Percentiles rank a stretch among this genome's conserved stretches.
phyloP scores from a whole-genome alignment of 2,329 filamentous ascomycete species.

The Penicillium aurantiogriseum region DNA sequence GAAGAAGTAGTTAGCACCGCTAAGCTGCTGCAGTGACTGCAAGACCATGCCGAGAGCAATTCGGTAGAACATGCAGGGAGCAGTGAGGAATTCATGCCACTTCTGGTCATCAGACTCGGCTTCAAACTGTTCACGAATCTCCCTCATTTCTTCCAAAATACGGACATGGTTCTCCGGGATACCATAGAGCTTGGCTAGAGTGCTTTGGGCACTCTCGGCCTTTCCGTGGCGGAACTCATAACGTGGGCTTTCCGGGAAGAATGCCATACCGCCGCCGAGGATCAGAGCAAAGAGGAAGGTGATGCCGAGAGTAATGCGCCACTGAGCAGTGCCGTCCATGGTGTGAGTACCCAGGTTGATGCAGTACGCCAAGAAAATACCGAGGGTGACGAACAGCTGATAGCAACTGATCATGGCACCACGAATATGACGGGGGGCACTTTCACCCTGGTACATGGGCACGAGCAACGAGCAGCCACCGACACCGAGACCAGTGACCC shows the following conservation, averaged over 20 bases:
- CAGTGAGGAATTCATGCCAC: constrained; percentile 46
- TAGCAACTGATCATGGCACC: constrained; percentile 49
- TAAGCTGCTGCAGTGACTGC: constrained; percentile 47
- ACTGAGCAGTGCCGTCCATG: constrained; percentile 45
- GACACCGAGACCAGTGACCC: constrained; percentile 47
- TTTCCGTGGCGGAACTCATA: constrained; percentile 58
- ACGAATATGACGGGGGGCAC: constrained; percentile 46
- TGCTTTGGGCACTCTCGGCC: constrained; percentile 51
- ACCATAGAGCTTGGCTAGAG: constrained; percentile 56
- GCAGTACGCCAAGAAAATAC: constrained; percentile 47
- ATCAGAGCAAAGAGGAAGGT: constrained; percentile 57
- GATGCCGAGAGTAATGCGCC: constrained; percentile 55
- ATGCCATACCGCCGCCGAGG: constrained; percentile 55
- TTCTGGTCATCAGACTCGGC: constrained; percentile 46
- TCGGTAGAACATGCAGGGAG: constrained; percentile 48
- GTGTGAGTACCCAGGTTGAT: constrained; percentile 47
- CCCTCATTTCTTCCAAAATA: constrained; percentile 53
- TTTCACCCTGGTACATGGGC: constrained; percentile 50
- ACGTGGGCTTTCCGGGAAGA: constrained; percentile 58
- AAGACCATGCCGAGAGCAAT: constrained; percentile 43
- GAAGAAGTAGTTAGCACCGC: constrained; percentile 49
- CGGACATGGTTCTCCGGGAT: constrained; percentile 54
- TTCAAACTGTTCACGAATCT: constrained; percentile 58
- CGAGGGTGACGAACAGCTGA: constrained; percentile 50
- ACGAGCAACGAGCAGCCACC: constrained; percentile 46